phyloP scores from a whole-genome alignment of 306 rosid genomes.

The Adenanthera pavonina region DNA sequence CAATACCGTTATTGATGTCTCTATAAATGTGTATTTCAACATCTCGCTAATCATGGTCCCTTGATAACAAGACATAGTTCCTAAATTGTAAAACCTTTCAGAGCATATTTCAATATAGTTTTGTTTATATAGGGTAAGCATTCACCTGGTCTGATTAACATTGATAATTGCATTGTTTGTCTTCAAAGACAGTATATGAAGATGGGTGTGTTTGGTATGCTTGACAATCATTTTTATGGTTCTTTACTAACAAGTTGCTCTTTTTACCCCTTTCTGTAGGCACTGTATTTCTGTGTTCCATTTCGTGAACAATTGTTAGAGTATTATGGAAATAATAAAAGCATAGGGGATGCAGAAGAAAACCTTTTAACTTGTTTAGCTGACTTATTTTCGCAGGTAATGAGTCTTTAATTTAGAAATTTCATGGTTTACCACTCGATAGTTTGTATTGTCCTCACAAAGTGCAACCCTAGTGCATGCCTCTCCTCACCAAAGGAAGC shows the following conservation, averaged over 20 bases:
- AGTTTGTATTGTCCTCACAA: conserved; percentile 23
- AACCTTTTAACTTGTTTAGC: conserved; percentile 98
- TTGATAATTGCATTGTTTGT: conserved; percentile 19
- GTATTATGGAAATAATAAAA: conserved; percentile 81
- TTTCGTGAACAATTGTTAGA: conserved; percentile 94
- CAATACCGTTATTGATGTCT: background rate
- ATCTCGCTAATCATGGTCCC: background rate
- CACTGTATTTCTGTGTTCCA: conserved; percentile 97
- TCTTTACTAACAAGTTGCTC: conserved; percentile 21
- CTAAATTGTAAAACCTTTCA: background rate
- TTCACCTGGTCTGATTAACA: background rate
- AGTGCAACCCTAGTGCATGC: background rate
- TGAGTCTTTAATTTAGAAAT: conserved; percentile 30
- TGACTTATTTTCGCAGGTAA: conserved; percentile 95
- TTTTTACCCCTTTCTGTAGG: conserved; percentile 59
- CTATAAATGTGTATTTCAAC: background rate
- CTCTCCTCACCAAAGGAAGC: background rate
- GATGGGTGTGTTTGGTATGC: conserved; percentile 7
- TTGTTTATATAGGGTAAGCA: background rate
- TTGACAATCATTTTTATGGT: conserved; percentile 21
- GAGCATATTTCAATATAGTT: background rate
- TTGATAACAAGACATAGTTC: conserved; percentile 17
- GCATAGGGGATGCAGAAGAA: conserved; percentile 77
- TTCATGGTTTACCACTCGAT: conserved; percentile 25
- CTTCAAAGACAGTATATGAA: conserved; percentile 21